phyloP scores from a whole-genome alignment of 2,329 filamentous ascomycete species.

The Phaeosphaeria sp. region DNA sequence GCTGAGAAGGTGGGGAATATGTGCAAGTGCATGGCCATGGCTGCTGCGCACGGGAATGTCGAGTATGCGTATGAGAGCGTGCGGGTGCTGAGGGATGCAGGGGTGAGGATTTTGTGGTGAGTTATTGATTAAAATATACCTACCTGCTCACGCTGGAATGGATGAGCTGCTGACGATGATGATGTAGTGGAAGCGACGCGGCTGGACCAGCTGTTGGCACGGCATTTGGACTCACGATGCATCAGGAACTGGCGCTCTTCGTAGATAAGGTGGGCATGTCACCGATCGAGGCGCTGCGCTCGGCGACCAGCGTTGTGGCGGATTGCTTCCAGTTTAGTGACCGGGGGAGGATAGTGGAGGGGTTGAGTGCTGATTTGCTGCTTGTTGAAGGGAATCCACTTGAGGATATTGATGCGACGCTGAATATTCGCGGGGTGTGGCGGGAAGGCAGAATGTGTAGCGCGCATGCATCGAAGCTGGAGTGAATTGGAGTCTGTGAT shows the following conservation, averaged over 20 bases:
- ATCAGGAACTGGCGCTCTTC: slow-evolving; percentile 52
- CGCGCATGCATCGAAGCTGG: slow-evolving; percentile 18
- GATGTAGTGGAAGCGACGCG: slow-evolving; percentile 51
- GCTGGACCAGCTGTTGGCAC: slow-evolving; percentile 53
- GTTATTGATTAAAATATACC: slow-evolving; percentile 5
- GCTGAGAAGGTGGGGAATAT: slow-evolving; percentile 43
- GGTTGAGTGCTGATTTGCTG: slow-evolving; percentile 52
- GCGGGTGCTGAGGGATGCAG: slow-evolving; percentile 45
- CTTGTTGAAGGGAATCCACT: slow-evolving; percentile 54
- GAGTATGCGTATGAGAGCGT: slow-evolving; percentile 53
- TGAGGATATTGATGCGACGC: slow-evolving; percentile 48
- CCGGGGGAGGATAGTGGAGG: slow-evolving; percentile 49
- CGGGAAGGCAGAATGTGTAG: slow-evolving; percentile 45
- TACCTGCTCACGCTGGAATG: too few species aligned
- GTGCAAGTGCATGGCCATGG: slow-evolving; percentile 52
- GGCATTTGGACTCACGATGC: slow-evolving; percentile 51
- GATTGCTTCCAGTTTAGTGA: slow-evolving; percentile 51
- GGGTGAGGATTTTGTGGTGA: slow-evolving; percentile 52
- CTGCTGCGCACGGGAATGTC: slow-evolving; percentile 37
- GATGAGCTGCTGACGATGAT: too few species aligned
- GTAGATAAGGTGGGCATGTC: slow-evolving; percentile 53
- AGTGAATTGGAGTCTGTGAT: not conserved
- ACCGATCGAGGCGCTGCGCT: slow-evolving; percentile 49
- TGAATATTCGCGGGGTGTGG: slow-evolving; percentile 54
- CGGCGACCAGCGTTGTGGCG: slow-evolving; percentile 51